Conservation (phyloP, 495 filamentous ascomycete species). For the Neurospora sp. region DNA sequence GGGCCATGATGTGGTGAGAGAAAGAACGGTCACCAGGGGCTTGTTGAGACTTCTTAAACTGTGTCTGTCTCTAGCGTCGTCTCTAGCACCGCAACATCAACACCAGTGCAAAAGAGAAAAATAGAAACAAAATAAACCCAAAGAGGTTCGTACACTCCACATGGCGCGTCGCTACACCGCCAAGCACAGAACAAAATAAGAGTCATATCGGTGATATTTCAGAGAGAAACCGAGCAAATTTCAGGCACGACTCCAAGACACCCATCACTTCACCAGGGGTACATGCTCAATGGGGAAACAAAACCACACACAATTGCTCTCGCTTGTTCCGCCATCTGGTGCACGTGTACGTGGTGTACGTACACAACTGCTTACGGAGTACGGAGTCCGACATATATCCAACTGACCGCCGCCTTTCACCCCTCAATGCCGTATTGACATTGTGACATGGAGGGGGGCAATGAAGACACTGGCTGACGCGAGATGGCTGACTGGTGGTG, state of each 20-base stretch:
- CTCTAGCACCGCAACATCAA: background rate
- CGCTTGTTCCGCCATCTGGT: background rate
- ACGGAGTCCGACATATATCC: background rate
- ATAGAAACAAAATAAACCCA: background rate
- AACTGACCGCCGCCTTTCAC: background rate
- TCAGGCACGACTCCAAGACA: background rate
- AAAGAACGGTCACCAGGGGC: background rate
- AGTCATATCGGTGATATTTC: background rate
- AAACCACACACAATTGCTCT: background rate
- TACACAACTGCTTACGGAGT: background rate
- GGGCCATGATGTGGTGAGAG: background rate
- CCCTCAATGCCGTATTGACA: background rate
- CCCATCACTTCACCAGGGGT: background rate
- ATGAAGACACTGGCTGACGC: slow-evolving; percentile 7
- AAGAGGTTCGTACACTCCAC: background rate
- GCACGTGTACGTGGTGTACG: background rate
- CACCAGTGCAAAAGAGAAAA: background rate
- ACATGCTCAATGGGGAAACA: background rate
- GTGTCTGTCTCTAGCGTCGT: background rate
- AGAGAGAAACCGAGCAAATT: background rate
- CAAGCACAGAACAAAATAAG: background rate
- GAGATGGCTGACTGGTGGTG: slow-evolving; percentile 16
- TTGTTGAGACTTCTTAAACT: background rate
- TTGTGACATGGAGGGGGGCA: background rate
- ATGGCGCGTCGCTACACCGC: background rate